These are phyloP conservation scores for Thielaviopsis ethacetica DNA, from an alignment of 2,329 filamentous ascomycete genomes.

Conservation along the genomic window DNA sequence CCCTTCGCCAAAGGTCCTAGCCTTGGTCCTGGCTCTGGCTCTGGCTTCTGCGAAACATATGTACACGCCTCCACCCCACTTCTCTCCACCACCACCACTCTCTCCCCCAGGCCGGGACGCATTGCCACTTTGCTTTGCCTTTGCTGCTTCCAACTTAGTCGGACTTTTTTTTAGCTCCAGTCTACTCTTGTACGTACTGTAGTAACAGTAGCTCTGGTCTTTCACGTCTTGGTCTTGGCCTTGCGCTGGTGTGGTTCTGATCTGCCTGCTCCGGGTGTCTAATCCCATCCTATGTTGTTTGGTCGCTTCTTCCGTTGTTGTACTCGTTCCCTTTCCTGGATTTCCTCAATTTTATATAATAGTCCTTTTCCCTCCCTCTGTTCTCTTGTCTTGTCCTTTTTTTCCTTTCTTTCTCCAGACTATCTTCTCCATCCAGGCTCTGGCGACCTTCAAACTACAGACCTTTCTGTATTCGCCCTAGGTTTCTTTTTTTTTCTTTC, in stretches of 20 bases:
- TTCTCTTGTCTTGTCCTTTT: neutral
- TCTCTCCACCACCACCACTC: neutral
- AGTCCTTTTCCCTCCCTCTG: neutral
- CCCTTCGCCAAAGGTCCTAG: too few species aligned
- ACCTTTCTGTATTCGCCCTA: neutral
- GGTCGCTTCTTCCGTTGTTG: conserved; percentile 1
- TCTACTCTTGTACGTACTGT: neutral
- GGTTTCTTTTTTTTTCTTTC: neutral
- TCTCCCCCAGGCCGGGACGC: neutral
- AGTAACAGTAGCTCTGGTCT: neutral
- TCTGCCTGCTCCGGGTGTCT: neutral
- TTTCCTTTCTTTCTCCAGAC: conserved; percentile 7
- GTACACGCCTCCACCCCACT: neutral
- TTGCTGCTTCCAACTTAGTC: neutral
- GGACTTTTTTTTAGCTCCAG: neutral
- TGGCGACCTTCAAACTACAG: conserved; percentile 2
- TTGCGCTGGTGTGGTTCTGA: neutral
- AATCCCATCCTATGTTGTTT: neutral
- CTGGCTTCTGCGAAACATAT: neutral
- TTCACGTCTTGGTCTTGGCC: too few species aligned
- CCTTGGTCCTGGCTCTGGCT: too few species aligned
- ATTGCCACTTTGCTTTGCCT: neutral
- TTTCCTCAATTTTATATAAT: conserved; percentile 9
- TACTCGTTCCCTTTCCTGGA: neutral
- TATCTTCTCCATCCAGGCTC: conserved; percentile 1